Evolutionary conservation across 116 monocot species (phyloP).

Genomic region (Cymodocea nodosa): DNA sequence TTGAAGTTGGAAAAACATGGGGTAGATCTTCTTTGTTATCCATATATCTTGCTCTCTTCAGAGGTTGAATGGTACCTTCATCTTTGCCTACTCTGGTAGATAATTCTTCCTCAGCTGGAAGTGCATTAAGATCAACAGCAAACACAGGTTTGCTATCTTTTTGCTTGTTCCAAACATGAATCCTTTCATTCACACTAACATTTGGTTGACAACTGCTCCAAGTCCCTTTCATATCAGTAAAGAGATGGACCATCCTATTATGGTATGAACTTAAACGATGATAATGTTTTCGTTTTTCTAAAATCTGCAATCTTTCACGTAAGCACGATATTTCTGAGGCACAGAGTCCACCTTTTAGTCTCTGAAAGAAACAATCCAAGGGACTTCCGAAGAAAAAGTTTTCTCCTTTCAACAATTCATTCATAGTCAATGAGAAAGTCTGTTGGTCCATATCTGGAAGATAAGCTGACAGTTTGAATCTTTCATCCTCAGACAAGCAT

Average conservation of each 20-base stretch:
- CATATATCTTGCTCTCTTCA: slow-evolving; percentile 25
- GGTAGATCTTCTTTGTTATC: slow-evolving; percentile 9
- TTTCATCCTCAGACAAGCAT: slow-evolving; percentile 81
- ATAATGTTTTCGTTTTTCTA: slow-evolving; percentile 41
- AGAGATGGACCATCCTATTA: slow-evolving; percentile 39
- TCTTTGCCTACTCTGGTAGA: slow-evolving; percentile 14
- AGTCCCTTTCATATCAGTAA: slow-evolving; percentile 41
- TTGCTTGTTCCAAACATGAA: slow-evolving; percentile 42
- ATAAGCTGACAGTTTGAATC: slow-evolving; percentile 51
- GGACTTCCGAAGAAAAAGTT: slow-evolving; percentile 82
- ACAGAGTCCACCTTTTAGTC: slow-evolving; percentile 65
- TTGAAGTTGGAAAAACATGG: slow-evolving; percentile 11
- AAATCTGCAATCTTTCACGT: slow-evolving; percentile 36
- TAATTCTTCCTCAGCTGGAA: slow-evolving; percentile 49
- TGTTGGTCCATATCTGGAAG: slow-evolving; percentile 80
- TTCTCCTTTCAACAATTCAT: slow-evolving; percentile 51
- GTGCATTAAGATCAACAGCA: slow-evolving; percentile 71
- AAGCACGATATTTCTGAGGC: slow-evolving; percentile 36
- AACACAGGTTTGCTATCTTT: slow-evolving; percentile 32
- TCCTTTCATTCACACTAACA: slow-evolving; percentile 33
- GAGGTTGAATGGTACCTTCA: slow-evolving; percentile 12
- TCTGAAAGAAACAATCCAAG: slow-evolving; percentile 34
- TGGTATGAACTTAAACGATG: slow-evolving; percentile 69
- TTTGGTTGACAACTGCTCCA: slow-evolving; percentile 35
- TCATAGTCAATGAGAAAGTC: slow-evolving; percentile 53